phyloP scores from a whole-genome alignment of 106 monocot species.

The Allium sativum region DNA sequence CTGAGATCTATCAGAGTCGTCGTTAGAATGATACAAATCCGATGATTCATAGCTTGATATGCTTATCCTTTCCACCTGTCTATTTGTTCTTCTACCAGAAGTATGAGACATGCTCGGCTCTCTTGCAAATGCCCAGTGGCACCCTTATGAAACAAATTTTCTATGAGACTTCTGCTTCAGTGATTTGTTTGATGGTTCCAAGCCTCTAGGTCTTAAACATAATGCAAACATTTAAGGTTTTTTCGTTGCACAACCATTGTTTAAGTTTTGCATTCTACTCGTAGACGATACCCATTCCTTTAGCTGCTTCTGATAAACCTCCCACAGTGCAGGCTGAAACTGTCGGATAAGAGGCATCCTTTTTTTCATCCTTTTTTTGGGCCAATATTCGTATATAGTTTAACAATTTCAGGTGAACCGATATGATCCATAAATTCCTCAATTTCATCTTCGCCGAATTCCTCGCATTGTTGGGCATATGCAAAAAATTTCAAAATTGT shows the following conservation, averaged over 20 bases:
- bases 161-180: constrained; percentile 82
- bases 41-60: constrained; percentile 8
- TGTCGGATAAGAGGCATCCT: constrained; percentile 66
- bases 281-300: constrained; percentile 63
- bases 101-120: constrained; percentile 32
- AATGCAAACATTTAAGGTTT: constrained; percentile 95
- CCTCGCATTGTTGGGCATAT: constrained; percentile 48
- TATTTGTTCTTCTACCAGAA: constrained; percentile 34
- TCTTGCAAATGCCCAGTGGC: constrained; percentile 29
- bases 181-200: constrained; percentile 57
- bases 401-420: constrained; percentile 30
- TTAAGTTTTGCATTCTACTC: constrained; percentile 21
- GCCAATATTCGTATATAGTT: constrained; percentile 48
- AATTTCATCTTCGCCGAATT: constrained; percentile 47
- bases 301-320: constrained; percentile 53
- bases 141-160: constrained; percentile 38
- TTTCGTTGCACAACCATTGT: too few relatives aligned
- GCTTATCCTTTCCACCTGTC: constrained; percentile 2
- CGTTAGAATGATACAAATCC: constrained; percentile 8
- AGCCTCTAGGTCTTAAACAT: constrained; percentile 76
- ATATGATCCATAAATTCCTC: constrained; percentile 31
- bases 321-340: constrained; percentile 83
- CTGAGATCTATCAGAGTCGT: constrained; percentile 3
- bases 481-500: constrained; percentile 80
- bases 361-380: constrained; percentile 49